Base-by-base conservation (phyloP, 2,329 filamentous ascomycete genomes). In the Calonectria fujianensis region DNA sequence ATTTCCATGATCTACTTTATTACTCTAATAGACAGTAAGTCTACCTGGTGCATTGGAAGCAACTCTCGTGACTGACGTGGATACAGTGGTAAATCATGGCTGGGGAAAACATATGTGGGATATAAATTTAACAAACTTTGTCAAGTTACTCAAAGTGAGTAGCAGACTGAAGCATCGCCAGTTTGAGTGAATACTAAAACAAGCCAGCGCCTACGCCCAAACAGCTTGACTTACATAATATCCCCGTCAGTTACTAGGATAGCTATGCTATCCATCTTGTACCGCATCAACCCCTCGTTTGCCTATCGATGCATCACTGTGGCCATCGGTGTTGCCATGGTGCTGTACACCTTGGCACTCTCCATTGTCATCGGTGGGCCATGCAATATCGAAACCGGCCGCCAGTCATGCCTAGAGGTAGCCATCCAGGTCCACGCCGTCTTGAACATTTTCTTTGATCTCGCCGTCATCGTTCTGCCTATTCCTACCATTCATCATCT, bases 91-190 rank as follows among this genome's bases (percentile, higher is more conserved):
- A 20, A 54, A 54, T 20, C 24, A 57, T 41, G 65, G 65, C 8
- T 68, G 65, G 65, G 65, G 48, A 31, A 52, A 68, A 13, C 65
- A 57, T 20, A 35, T 68, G 31, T 54, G 48, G 65, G 50, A 54
- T 27, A 37, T 68, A 10, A 54, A 24, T n/a, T 24, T 68, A 18
- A 16, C 50, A 41, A 35, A 57, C 20, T 51, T 68, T 51, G 31
- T n/a, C 24, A 37, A n/a, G 14, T 20, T 68, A 29, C 24, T 52
- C 13, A 54, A 24, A 20, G 65, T 51, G 29, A 57, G 65, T 39
- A 0, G 8, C 11, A 37, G 3, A 41, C 13, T 29, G 9, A 8
- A 14, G 2, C n/a, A 39, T 20, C 8, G 1, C 24, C 20, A 41
- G 20, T 5, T n/a, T 11, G 13, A 32, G 31, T 8, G n/a, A 1